A percentile compares a stretch with the other conserved stretches of the same genome.
phyloP scores from a whole-genome alignment of 345 rosid species.

The Turnera subulata region DNA sequence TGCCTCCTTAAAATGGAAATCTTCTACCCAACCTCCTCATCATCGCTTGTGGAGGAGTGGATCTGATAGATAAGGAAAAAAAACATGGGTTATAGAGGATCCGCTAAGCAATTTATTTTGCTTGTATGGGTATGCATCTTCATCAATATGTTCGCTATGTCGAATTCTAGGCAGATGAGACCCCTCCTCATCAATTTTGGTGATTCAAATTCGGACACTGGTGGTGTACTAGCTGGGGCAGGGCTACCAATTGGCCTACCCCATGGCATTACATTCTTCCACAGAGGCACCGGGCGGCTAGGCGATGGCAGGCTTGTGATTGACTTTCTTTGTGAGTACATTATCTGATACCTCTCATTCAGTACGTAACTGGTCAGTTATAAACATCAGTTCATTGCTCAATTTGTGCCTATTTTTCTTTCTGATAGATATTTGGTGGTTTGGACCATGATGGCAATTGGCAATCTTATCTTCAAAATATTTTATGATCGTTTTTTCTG shows the following conservation, averaged over 20 bases:
- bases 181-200: conserved; percentile 17
- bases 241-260: neutral
- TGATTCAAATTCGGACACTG: conserved; percentile 1
- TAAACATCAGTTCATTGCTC: no score
- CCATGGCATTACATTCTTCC: neutral
- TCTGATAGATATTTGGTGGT: no score
- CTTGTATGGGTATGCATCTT: neutral
- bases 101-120: neutral
- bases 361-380: no score
- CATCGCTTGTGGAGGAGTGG: no score
- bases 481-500: no score
- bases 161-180: conserved; percentile 8
- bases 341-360: neutral
- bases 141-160: neutral
- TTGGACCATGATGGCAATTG: no score
- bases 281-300: conserved; percentile 17
- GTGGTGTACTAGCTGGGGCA: neutral
- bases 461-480: no score
- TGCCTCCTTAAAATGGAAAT: neutral
- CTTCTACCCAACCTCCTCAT: neutral
- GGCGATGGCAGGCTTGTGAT: conserved; percentile 50
- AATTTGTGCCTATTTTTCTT: neutral
- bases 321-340: conserved; percentile 54
- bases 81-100: neutral
- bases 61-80: neutral